Base-by-base conservation (phyloP, 1,284 basidiomycete species). In the Ceratobasidium sp. region DNA sequence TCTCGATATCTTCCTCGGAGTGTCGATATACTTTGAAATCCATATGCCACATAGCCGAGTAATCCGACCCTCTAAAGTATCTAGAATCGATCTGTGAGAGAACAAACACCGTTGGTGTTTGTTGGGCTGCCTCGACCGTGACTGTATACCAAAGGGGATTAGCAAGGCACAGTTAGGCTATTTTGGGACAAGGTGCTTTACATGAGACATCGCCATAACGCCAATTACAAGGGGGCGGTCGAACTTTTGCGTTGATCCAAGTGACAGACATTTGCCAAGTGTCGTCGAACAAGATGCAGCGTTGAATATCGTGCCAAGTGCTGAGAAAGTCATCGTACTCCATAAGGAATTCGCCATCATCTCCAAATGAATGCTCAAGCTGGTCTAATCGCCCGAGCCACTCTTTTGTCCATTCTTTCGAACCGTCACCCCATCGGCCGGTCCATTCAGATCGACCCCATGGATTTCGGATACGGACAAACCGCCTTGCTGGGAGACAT, bases 11-110 rank as follows among this genome's bases (percentile, higher is more conserved):
- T 17, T 79, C 80, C 17, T 81, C 81, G 0, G 85, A 87, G 67
- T 82, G 81, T 75, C 84, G 85, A 81, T 85, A 87, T 0, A 89
- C 78, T 24, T 83, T 78, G 76, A 88, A 87, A 69, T 88, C 86
- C 60, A 88, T 83, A n/a, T 80, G 80, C 84, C 84, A 86, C 11
- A 76, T 45, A 7, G 36, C 11, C 36, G 36, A 41, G 36, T 5
- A 41, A 4, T 11, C 79, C 80, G 24, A 78, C 76, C 5, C 85
- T 83, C 0, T 81, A 79, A 41, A 87, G 77, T 27, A 81, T 80
- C 5, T 76, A 60, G 79, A 85, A 88, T 88, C 87, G 11, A 87
- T 81, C 73, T 85, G 83, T 14, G 87, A 86, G 5, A 89, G 83
- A 19, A 87, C 86, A 45, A 88, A 83, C 24, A 88, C 81, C 8